These are phyloP conservation scores for Bertia moriformis DNA, from an alignment of 2,329 filamentous ascomycete genomes.

Conservation along the genomic window DNA sequence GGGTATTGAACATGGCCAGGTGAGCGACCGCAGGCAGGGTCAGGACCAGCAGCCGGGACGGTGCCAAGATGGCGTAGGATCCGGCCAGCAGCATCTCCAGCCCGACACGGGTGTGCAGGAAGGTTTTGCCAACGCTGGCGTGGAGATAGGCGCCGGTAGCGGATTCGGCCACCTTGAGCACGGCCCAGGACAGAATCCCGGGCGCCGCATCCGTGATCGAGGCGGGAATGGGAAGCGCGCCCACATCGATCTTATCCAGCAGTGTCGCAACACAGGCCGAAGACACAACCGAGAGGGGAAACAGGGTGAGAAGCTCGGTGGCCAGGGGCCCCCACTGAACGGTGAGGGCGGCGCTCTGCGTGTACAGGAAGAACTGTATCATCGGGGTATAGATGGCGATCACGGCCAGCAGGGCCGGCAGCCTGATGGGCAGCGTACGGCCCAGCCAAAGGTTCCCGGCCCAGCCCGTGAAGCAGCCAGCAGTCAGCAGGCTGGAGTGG, in stretches of 20 bases:
- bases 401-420: constrained; percentile 47
- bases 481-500: constrained; percentile 53
- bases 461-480: constrained; percentile 59
- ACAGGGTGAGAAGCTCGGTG: constrained; percentile 60
- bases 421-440: constrained; percentile 29
- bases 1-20: constrained; percentile 58
- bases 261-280: constrained; percentile 48
- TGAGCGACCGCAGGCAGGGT: constrained; percentile 62
- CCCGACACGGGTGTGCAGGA: constrained; percentile 56
- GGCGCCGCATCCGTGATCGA: constrained; percentile 49
- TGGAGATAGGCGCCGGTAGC: constrained; percentile 23
- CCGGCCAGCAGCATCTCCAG: constrained; percentile 55
- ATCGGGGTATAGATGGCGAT: constrained; percentile 63
- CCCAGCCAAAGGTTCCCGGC: constrained; percentile 45
- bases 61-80: constrained; percentile 50
- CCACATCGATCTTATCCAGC: constrained; percentile 45
- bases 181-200: constrained; percentile 49
- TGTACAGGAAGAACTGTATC: constrained; percentile 58
- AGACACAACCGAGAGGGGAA: constrained; percentile 52
- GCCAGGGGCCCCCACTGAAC: constrained; percentile 59
- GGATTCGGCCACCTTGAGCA: constrained; percentile 40
- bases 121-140: constrained; percentile 39
- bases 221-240: constrained; percentile 33
- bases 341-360: constrained; percentile 50
- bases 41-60: constrained; percentile 52